phyloP scores from a whole-genome alignment of 257 asterid genomes.

The Leonotis leonurus region DNA sequence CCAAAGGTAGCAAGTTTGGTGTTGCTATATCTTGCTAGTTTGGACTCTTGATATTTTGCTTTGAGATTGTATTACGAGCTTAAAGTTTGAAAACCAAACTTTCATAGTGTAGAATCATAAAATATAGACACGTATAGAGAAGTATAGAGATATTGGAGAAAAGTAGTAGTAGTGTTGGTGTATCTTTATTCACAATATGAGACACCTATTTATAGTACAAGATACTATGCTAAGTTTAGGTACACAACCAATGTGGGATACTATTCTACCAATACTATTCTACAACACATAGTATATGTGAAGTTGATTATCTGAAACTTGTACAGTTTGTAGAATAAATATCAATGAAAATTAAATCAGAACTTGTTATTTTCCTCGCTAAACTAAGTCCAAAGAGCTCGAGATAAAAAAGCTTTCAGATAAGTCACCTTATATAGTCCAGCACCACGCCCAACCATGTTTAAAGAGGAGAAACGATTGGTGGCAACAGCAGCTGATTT shows the following conservation, averaged over 20 bases:
- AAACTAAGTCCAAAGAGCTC: neutral
- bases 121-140: too few species aligned
- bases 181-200: too few species aligned
- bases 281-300: too few species aligned
- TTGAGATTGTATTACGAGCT: neutral
- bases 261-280: too few species aligned
- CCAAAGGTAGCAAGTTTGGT: neutral
- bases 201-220: too few species aligned
- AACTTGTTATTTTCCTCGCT: neutral
- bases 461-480: slow-evolving; percentile 10
- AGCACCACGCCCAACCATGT: neutral
- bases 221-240: too few species aligned
- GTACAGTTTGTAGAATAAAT: neutral
- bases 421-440: slow-evolving; percentile 16
- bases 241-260: too few species aligned
- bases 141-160: too few species aligned
- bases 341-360: neutral
- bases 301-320: neutral
- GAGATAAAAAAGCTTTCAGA: neutral
- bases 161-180: too few species aligned
- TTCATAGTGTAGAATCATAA: too few species aligned
- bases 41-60: neutral
- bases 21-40: neutral
- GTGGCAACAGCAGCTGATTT: slow-evolving; percentile 14
- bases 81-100: neutral